A percentile compares a stretch with the other conserved stretches of the same genome.
Evolutionary conservation across 2,329 filamentous ascomycete genomes (phyloP).

Genomic region (Clathrospora elynae): DNA sequence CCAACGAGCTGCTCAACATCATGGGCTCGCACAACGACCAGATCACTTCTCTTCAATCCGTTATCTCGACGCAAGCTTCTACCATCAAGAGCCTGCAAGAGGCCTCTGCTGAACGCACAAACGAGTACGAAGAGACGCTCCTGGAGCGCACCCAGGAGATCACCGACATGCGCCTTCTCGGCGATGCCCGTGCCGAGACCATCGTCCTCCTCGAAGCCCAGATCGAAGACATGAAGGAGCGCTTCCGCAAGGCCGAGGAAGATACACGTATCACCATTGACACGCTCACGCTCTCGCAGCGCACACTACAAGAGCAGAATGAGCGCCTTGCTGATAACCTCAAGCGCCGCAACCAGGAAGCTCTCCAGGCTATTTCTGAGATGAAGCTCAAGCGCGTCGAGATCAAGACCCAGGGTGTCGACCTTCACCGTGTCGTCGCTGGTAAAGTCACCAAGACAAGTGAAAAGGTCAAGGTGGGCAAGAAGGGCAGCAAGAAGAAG

Average conservation of each 20-base stretch:
- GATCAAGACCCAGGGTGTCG: slow-evolving; percentile 31
- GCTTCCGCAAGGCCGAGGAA: slow-evolving; percentile 35
- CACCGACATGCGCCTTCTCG: slow-evolving; percentile 43
- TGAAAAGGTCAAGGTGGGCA: slow-evolving; percentile 41
- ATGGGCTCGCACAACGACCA: slow-evolving; percentile 34
- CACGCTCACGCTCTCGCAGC: slow-evolving; percentile 33
- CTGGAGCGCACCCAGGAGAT: slow-evolving; percentile 38
- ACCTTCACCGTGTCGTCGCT: slow-evolving; percentile 35
- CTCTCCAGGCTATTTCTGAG: slow-evolving; percentile 37
- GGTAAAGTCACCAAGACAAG: slow-evolving; percentile 40
- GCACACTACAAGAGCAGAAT: slow-evolving; percentile 37
- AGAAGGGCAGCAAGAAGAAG: slow-evolving; percentile 38
- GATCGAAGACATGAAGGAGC: slow-evolving; percentile 41
- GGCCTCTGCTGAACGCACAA: slow-evolving; percentile 26
- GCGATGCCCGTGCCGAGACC: slow-evolving; percentile 39
- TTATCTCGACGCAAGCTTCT: slow-evolving; percentile 46
- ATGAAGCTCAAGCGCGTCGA: slow-evolving; percentile 43
- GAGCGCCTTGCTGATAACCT: slow-evolving; percentile 34
- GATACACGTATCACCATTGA: slow-evolving; percentile 42
- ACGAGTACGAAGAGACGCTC: slow-evolving; percentile 34
- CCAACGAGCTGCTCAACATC: slow-evolving; percentile 39
- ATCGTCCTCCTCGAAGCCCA: slow-evolving; percentile 41
- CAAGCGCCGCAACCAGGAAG: slow-evolving; percentile 37
- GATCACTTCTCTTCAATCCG: slow-evolving; percentile 43
- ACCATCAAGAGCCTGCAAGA: slow-evolving; percentile 46